Percentiles rank a stretch among this genome's conserved stretches.
Conservation (phyloP, 148 eudicot genomes). For the Persicaria tinctoria region DNA sequence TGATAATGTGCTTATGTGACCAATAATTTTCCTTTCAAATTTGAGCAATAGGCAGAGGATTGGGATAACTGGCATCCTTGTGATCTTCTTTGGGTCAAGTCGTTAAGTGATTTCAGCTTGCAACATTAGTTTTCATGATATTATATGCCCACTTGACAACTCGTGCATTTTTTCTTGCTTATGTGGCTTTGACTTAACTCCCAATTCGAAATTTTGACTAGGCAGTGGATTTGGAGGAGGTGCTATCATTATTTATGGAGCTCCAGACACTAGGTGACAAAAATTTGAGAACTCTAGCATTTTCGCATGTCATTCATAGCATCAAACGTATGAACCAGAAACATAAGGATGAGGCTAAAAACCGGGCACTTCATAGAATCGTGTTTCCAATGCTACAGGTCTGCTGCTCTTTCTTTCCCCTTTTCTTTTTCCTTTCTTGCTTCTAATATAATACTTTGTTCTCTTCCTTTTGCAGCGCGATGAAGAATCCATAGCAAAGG, state of each 20-base stretch:
- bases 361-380: conserved; percentile 72
- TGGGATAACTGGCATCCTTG: too few species aligned
- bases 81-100: too few species aligned
- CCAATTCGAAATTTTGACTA: not conserved
- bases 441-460: not conserved
- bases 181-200: not conserved
- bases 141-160: too few species aligned
- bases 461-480: conserved; percentile 43
- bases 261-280: conserved; percentile 87
- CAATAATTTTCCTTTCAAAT: too few species aligned
- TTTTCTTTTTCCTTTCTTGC: not conserved
- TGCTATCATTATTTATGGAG: conserved; percentile 82
- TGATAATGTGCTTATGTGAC: not conserved
- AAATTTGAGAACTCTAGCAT: conserved; percentile 57
- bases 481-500: conserved; percentile 79
- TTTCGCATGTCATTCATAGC: conserved; percentile 74
- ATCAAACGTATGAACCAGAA: conserved; percentile 87
- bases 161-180: not conserved
- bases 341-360: conserved; percentile 85
- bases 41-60: too few species aligned
- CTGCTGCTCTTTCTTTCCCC: conserved; percentile 6
- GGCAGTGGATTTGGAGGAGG: conserved; percentile 31
- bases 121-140: too few species aligned
- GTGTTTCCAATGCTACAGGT: conserved; percentile 76
- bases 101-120: too few species aligned